phyloP scores from a whole-genome alignment of 2,329 filamentous ascomycete species.

The Trichophyton benhamiae region DNA sequence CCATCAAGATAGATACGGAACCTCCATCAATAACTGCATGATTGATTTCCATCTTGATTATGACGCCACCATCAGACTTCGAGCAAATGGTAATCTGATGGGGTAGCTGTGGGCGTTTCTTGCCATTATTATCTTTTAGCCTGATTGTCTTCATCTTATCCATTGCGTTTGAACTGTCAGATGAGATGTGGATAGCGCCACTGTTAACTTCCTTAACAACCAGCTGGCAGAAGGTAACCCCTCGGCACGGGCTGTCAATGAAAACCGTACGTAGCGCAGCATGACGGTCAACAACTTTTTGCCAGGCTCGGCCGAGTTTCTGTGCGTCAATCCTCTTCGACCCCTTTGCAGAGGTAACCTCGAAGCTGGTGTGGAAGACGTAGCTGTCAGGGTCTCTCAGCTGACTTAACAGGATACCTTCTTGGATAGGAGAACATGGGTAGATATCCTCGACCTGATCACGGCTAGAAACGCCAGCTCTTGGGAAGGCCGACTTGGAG shows the following conservation, averaged over 20 bases:
- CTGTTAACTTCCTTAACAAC: conserved; percentile 22
- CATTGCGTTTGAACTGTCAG: conserved; percentile 9
- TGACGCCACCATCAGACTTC: conserved; percentile 20
- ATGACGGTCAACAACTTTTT: conserved; percentile 23
- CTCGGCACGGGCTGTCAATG: conserved; percentile 25
- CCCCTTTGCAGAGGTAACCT: conserved; percentile 16
- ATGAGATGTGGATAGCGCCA: conserved; percentile 18
- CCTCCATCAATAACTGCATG: conserved; percentile 37
- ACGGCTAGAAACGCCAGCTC: conserved; percentile 21
- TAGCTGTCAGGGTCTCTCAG: conserved; percentile 25
- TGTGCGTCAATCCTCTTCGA: conserved; percentile 17
- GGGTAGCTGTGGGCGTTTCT: conserved; percentile 20
- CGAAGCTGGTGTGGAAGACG: conserved; percentile 27
- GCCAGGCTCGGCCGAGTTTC: conserved; percentile 23
- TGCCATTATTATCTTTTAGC: conserved; percentile 8
- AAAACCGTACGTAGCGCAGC: conserved; percentile 25
- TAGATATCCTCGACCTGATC: conserved; percentile 31
- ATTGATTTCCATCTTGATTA: conserved; percentile 34
- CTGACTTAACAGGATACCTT: conserved; percentile 25
- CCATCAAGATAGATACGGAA: conserved; percentile 33
- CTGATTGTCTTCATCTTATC: conserved; percentile 7
- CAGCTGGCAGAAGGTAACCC: conserved; percentile 28
- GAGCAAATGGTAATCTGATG: conserved; percentile 29
- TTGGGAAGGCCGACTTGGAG: conserved; percentile 25
- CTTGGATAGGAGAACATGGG: conserved; percentile 13